phyloP scores from a whole-genome alignment of 2,329 filamentous ascomycete species.

The Ceratocystis destructans region DNA sequence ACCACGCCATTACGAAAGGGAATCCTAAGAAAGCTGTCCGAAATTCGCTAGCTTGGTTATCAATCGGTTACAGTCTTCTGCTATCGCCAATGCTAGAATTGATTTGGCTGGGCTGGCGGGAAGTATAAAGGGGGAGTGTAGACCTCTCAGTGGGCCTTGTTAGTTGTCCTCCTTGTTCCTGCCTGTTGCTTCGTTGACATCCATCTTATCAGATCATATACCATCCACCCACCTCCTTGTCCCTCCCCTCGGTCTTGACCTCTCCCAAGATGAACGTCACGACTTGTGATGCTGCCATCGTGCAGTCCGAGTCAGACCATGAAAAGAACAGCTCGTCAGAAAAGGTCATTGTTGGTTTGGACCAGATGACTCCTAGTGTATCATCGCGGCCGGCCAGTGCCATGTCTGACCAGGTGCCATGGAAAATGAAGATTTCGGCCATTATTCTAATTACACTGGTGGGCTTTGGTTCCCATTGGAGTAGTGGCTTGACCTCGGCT shows the following conservation, averaged over 20 bases:
- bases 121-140: background rate
- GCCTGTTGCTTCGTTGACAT: background rate
- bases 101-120: background rate
- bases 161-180: background rate
- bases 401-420: constrained; percentile 20
- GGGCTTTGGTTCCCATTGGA: constrained; percentile 48
- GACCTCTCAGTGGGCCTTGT: background rate
- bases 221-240: background rate
- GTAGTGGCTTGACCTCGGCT: constrained; percentile 44
- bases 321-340: constrained; percentile 5
- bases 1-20: background rate
- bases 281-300: background rate
- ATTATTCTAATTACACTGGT: constrained; percentile 40
- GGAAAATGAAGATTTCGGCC: constrained; percentile 27
- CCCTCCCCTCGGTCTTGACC: background rate
- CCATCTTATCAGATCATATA: background rate
- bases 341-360: constrained; percentile 1
- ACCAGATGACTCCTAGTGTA: background rate
- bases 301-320: background rate
- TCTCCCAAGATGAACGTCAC: background rate
- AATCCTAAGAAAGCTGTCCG: background rate
- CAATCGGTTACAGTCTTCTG: background rate
- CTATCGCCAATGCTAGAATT: background rate
- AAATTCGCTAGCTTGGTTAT: background rate
- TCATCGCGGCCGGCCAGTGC: constrained; percentile 8